Evolutionary conservation across 495 filamentous ascomycete genomes (phyloP), one percentile per base, ranked within the genome.

Genomic region (Talaromyces trachyspermus): DNA sequence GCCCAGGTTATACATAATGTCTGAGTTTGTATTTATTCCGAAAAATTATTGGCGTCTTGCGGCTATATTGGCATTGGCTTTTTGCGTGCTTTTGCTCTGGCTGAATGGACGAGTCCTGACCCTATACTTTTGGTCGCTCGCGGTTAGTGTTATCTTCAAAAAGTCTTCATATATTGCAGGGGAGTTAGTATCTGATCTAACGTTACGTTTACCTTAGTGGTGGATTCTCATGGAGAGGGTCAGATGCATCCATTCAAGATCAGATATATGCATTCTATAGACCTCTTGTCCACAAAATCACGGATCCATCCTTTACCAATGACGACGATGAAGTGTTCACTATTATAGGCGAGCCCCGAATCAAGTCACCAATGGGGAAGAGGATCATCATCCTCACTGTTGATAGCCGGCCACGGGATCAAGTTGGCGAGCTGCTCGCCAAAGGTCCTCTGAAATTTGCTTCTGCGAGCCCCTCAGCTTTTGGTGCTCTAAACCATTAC

Each of bases 401-500:
- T 29, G 68, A 71, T 42, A 70, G 53, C 30, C 66, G 68, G 22
- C 46, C 49, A 0, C 54, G 67, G 18, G 30, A 54, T 44, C 50
- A 41, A 2, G 42, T 56, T 1, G 55, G 59, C 30, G 49, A 37
- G 26, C 25, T 71, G 12, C 63, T 70, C 17, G 49, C 51, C 38
- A 8, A 29, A 0, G 37, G 52, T 6, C 57, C 53, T n/a, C 40
- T 49, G 14, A 53, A 53, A 45, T 56, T 6, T 47, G 26, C 4
- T 35, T 43, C 5, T 48, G 36, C 36, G 36, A 50, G 2, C 60
- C 65, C 11, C 52, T 57, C 12, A 15, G 36, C 36, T 2, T 39
- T 39, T 39, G 68, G 66, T 35, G 60, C 64, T 45, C 52, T 70
- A 2, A 62, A 57, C 30, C 68, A 71, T 53, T 70, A 63, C 46